These are phyloP conservation scores for Leccinum pallidistipes DNA, from an alignment of 1,284 basidiomycete species.

Conservation along the genomic window DNA sequence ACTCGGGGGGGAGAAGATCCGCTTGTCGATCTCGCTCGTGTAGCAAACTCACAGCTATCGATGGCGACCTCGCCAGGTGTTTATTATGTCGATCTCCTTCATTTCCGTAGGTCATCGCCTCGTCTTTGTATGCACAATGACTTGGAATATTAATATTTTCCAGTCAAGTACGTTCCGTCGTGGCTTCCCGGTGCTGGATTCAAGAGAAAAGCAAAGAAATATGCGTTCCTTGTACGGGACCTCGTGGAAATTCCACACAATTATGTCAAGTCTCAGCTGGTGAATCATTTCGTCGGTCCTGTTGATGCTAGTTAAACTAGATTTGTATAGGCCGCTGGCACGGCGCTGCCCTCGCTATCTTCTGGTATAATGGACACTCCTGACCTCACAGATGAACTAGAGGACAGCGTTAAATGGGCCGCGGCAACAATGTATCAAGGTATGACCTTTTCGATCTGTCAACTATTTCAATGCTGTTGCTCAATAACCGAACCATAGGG, in stretches of 20 bases:
- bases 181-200: conserved; percentile 67
- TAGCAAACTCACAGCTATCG: conserved; percentile 21
- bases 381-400: conserved; percentile 42
- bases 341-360: conserved; percentile 46
- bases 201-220: conserved; percentile 47
- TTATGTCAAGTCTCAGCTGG: conserved; percentile 56
- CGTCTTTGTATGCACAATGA: background rate
- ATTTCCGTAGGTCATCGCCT: conserved; percentile 8
- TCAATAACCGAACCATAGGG: conserved; percentile 4
- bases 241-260: conserved; percentile 51
- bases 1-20: conserved; percentile 17
- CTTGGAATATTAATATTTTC: background rate
- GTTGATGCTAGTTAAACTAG: background rate
- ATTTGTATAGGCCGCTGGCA: conserved; percentile 40
- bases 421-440: conserved; percentile 57
- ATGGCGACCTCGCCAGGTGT: conserved; percentile 11
- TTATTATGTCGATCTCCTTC: conserved; percentile 21
- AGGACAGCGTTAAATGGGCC: conserved; percentile 55
- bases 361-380: conserved; percentile 46
- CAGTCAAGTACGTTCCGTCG: conserved; percentile 56
- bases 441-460: conserved; percentile 17
- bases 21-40: conserved; percentile 18
- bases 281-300: background rate
- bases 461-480: background rate
- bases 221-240: conserved; percentile 44